Base-by-base conservation (phyloP, 1,284 basidiomycete genomes). In the Agroathelia rolfsii region DNA sequence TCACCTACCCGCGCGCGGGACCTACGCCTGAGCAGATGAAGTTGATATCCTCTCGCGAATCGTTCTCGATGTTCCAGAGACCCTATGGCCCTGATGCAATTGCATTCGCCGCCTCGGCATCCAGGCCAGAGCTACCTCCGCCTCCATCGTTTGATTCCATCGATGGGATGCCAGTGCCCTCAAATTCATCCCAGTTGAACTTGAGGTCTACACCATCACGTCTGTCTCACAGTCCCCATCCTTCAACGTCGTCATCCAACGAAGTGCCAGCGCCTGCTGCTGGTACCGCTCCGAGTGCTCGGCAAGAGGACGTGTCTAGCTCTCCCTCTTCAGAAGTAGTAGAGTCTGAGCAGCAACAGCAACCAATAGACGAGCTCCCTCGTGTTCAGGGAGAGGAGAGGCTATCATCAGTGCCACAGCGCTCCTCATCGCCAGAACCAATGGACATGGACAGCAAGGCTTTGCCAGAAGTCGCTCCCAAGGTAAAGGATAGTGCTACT, bases 21-120 rank as follows among this genome's bases (percentile, higher is more conserved):
- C 59, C 70, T 14, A 72, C 69, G 11, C 55, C 69, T 0, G 68
- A 73, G 34, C 69, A 72, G 44, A 50, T 72, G 37, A 61, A 60
- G 41, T 52, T 72, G 35, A 59, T 72, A 35, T 59, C 62, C 26
- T 64, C 62, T 12, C 48, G 64, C 10, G 64, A 69, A 38, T 56
- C 55, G 11, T 48, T 71, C 32, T 62, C 59, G 28, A 53, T 51
- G 33, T 72, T 72, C 39, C 66, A 68, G 6, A 47, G 67, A 35
- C 69, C 69, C 21, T 73, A 69, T 28, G 70, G 71, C 1, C 41
- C 54, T 2, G 67, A 63, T 35, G 68, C 67, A 7, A 50, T 65
- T 13, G 64, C 61, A 24, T 66, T 49, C 37, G 66, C 64, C 10
- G 51, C 54, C 13, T 55, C 56, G 12, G 33, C 52, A 26, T 57